Evolutionary conservation across 176 grass and related monocot genomes (phyloP).

Genomic region (Aegilops speltoides): DNA sequence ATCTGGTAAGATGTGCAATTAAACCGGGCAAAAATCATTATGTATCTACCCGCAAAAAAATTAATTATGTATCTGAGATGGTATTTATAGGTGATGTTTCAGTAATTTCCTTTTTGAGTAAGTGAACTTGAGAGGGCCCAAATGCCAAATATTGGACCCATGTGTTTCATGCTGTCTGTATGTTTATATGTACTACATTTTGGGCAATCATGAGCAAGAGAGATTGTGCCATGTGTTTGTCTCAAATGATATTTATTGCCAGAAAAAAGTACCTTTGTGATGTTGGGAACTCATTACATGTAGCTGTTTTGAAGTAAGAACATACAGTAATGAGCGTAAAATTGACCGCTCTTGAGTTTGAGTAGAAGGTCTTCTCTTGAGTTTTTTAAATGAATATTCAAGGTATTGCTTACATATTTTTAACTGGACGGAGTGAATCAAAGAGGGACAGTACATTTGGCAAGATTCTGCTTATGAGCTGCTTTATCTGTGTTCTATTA

Average conservation of each 20-base stretch:
- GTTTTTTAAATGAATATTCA: neutral
- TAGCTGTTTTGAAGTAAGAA: neutral
- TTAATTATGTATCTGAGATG: neutral
- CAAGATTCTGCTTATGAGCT: neutral
- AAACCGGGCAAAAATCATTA: neutral
- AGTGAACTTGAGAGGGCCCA: neutral
- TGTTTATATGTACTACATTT: neutral
- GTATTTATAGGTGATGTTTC: neutral
- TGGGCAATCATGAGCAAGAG: neutral
- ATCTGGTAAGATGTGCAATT: neutral
- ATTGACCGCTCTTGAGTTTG: neutral
- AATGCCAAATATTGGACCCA: neutral
- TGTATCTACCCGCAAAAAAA: too few species aligned
- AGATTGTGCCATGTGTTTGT: constrained; percentile 1
- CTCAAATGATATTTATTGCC: neutral
- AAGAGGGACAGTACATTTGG: neutral
- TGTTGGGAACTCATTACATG: neutral
- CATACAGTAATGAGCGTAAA: neutral
- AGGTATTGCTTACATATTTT: neutral
- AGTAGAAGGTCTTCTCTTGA: neutral
- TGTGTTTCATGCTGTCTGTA: neutral
- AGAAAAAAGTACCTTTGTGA: neutral
- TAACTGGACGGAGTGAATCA: neutral
- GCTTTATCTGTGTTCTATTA: neutral
- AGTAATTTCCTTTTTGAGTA: neutral